Evolutionary conservation across 169 alveolate species (phyloP), one percentile per base, ranked within the genome.

Genomic region (Perkinsus olseni): DNA sequence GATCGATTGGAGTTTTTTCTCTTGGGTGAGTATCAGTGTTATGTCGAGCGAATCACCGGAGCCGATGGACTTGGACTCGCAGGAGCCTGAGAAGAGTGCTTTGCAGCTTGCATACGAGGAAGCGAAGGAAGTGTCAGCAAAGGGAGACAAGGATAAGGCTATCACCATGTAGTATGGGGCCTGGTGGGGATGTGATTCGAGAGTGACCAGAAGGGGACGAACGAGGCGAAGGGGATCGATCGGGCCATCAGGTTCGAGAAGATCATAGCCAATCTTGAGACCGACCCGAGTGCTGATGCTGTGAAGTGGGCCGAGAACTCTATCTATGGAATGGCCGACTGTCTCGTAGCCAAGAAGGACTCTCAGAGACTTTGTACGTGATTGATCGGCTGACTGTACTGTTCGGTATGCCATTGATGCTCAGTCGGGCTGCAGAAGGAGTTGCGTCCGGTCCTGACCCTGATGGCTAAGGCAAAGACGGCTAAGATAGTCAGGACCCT

Each of bases 401-500:
- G 37, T 6, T 21, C 62, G n/a, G n/a, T n/a, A n/a, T 40, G 11
- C 11, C 50, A 11, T 62, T 24, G 82, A 62, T 62, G 34, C 17
- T 62, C 82, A 62, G 82, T 62, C 17, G 82, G 82, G 37, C 94
- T 95, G 40, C 50, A 94, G 92, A 93, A 92, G 50, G 62, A 74
- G 48, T 91, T 95, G 38, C 93, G 93, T 31, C 97, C 97, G 31
- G 92, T 96, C n/a, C 94, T 96, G 38, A 82, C 91, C 0, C 45
- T 91, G 24, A 94, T 96, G 45, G 97, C 97, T n/a, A 96, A 96
- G 92, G 97, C 97, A 0, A 93, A 96, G 90, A 95, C 96, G 0
- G 98, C 98, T 38, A 96, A 96, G 91, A 94, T 96, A 11, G 94
- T 94, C 39, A 90, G 95, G 91, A 90, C 92, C 31, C 92, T 96